These are phyloP conservation scores for Kalmusia sp. DNA, from an alignment of 2,329 filamentous ascomycete species.

Conservation along the genomic window DNA sequence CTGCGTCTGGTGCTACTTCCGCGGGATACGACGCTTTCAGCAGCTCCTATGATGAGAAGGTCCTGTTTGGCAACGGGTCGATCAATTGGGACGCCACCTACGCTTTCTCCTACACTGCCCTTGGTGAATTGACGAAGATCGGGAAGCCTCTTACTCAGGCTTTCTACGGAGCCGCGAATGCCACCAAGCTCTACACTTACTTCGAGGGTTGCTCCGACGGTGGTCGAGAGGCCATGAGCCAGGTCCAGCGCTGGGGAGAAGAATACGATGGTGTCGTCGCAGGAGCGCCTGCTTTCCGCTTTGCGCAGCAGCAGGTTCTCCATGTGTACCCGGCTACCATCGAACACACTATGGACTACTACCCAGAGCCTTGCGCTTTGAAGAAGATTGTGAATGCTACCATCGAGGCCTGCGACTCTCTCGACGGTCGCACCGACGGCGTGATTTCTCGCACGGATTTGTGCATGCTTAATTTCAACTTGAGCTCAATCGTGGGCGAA, in stretches of 20 bases:
- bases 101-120: slow-evolving; percentile 60
- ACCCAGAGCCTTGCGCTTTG: slow-evolving; percentile 55
- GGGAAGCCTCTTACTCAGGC: slow-evolving; percentile 53
- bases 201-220: slow-evolving; percentile 64
- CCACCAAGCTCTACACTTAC: slow-evolving; percentile 53
- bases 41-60: slow-evolving; percentile 45
- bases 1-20: slow-evolving; percentile 57
- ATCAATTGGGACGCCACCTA: slow-evolving; percentile 59
- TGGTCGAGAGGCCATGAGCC: slow-evolving; percentile 57
- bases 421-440: slow-evolving; percentile 63
- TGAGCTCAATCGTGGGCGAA: slow-evolving; percentile 55
- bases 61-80: slow-evolving; percentile 53
- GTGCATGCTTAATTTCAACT: slow-evolving; percentile 56
- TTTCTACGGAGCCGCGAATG: slow-evolving; percentile 44
- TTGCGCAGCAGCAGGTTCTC: slow-evolving; percentile 55
- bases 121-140: slow-evolving; percentile 59
- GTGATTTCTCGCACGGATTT: slow-evolving; percentile 60
- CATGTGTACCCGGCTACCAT: slow-evolving; percentile 51
- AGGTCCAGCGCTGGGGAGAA: slow-evolving; percentile 60
- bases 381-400: slow-evolving; percentile 62
- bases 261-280: slow-evolving; percentile 56
- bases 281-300: slow-evolving; percentile 58
- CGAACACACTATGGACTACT: slow-evolving; percentile 51
- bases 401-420: slow-evolving; percentile 61
- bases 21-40: slow-evolving; percentile 59